Percentiles rank a stretch among this genome's conserved stretches.
These are phyloP conservation scores for Sporothrix luriei DNA, from an alignment of 2,329 filamentous ascomycete species.

Conservation along the genomic window DNA sequence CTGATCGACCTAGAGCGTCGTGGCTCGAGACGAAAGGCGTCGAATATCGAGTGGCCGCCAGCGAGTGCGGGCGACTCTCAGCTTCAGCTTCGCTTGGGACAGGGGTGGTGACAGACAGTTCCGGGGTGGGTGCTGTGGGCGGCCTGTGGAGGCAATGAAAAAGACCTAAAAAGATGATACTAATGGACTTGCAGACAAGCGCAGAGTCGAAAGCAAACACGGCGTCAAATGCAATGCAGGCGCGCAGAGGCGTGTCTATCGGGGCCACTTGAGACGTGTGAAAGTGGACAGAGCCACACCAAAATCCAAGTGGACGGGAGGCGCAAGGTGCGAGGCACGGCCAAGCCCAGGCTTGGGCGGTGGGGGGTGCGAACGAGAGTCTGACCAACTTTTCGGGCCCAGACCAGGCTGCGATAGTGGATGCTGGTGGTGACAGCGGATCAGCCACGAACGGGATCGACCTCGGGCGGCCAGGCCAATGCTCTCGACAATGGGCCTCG, in stretches of 20 bases:
- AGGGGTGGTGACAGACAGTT: neutral
- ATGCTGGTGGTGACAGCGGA: neutral
- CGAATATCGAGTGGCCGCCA: neutral
- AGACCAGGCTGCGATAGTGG: constrained; percentile 9
- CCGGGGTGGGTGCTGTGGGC: neutral
- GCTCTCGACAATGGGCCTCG: neutral
- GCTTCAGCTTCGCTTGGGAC: constrained; percentile 21
- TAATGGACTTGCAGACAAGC: constrained; percentile 9
- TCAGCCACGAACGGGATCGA: neutral
- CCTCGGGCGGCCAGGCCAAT: neutral
- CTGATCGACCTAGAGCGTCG: neutral
- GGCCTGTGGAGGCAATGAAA: neutral
- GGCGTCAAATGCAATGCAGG: constrained; percentile 9
- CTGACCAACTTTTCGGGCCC: constrained; percentile 18
- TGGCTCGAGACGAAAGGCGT: neutral
- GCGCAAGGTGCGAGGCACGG: constrained; percentile 22
- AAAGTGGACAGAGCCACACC: constrained; percentile 25
- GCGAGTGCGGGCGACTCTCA: constrained; percentile 14
- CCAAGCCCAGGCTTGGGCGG: constrained; percentile 22
- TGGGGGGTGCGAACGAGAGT: constrained; percentile 6
- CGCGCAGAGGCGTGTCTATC: neutral
- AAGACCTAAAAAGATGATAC: neutral
- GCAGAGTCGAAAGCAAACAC: neutral
- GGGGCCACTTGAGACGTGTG: constrained; percentile 23
- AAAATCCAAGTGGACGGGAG: constrained; percentile 21